These are phyloP conservation scores for Nicotiana paniculata DNA, from an alignment of 257 asterid genomes.

Conservation along the genomic window DNA sequence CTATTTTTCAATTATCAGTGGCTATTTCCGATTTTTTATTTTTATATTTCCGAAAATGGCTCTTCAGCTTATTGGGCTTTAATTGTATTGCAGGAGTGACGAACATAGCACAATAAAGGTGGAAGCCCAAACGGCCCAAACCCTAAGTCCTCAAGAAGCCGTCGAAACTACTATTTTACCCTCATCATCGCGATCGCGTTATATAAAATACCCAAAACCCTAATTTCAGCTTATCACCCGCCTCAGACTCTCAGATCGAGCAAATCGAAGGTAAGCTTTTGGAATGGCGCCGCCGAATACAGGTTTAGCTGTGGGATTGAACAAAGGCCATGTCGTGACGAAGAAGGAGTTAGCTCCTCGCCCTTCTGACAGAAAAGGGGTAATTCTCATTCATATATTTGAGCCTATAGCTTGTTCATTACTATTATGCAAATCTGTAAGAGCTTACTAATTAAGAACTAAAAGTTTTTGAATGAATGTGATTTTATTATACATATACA, in stretches of 20 bases:
- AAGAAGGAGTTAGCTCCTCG: conserved; percentile 78
- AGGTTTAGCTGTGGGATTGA: conserved; percentile 69
- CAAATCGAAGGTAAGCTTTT: conserved; percentile 4
- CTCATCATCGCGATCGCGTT: background rate
- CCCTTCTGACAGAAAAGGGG: conserved; percentile 90
- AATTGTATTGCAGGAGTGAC: background rate
- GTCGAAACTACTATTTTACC: background rate
- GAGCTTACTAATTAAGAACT: too few species aligned
- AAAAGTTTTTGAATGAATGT: too few species aligned
- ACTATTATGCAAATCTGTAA: too few species aligned
- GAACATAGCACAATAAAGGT: background rate
- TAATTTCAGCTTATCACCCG: conserved; percentile 22
- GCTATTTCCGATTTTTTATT: too few species aligned
- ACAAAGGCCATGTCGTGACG: conserved; percentile 79
- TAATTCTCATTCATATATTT: conserved; percentile 19
- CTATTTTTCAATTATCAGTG: too few species aligned
- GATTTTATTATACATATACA: too few species aligned
- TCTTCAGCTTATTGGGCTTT: background rate
- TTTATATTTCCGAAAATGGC: background rate
- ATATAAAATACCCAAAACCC: conserved; percentile 32
- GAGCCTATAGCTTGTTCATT: background rate
- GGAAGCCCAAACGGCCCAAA: background rate
- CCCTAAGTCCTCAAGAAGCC: background rate
- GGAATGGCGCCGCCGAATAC: conserved; percentile 80
- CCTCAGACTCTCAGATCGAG: conserved; percentile 16